These are phyloP conservation scores for Maudiozyma serrabonitensis DNA, from an alignment of 805 yeast species.

Conservation along the genomic window DNA sequence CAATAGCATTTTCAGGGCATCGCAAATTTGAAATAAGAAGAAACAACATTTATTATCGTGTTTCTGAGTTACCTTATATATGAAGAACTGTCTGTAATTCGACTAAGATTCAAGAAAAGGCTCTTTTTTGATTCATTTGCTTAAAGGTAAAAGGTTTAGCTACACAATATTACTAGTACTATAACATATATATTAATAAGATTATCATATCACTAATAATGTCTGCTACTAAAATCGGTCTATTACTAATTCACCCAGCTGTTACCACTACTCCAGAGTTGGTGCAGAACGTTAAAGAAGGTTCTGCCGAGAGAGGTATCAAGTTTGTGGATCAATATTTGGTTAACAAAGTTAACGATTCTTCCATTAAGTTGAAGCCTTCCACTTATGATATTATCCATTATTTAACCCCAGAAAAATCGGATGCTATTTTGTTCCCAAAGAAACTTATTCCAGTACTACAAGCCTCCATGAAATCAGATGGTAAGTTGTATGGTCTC, in stretches of 20 bases:
- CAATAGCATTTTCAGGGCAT: too few relatives aligned
- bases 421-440: slow-evolving; percentile 38
- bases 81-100: too few relatives aligned
- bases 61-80: too few relatives aligned
- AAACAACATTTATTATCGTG: too few relatives aligned
- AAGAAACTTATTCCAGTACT: slow-evolving; percentile 34
- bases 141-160: too few relatives aligned
- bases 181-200: too few relatives aligned
- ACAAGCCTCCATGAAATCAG: slow-evolving; percentile 31
- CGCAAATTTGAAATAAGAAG: too few relatives aligned
- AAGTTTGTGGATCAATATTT: slow-evolving; percentile 39
- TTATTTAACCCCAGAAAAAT: slow-evolving; percentile 48
- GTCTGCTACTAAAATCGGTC: slow-evolving; percentile 12
- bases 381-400: slow-evolving; percentile 36
- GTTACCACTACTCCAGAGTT: slow-evolving; percentile 45
- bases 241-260: slow-evolving; percentile 58
- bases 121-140: too few relatives aligned
- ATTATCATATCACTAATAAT: not conserved
- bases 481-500: slow-evolving; percentile 47
- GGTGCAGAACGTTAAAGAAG: slow-evolving; percentile 34
- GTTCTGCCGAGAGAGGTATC: slow-evolving; percentile 22
- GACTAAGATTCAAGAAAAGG: too few relatives aligned
- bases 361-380: slow-evolving; percentile 32
- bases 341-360: slow-evolving; percentile 48
- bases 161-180: too few relatives aligned